phyloP scores from a whole-genome alignment of 1,284 basidiomycete genomes.

The Apiotrichum sp. region DNA sequence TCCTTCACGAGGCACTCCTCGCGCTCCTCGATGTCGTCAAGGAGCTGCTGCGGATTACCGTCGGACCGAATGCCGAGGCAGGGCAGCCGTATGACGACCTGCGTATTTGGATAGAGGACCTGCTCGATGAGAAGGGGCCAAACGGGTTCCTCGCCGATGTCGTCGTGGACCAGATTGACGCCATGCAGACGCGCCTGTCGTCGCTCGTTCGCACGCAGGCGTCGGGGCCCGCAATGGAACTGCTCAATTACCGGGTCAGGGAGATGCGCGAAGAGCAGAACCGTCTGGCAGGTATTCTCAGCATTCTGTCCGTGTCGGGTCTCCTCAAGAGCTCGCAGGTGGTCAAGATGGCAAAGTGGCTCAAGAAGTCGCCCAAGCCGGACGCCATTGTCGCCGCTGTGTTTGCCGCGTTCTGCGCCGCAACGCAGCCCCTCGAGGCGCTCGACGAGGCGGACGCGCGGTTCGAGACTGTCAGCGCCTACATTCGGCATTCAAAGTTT shows the following conservation, averaged over 20 bases:
- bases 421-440: slow-evolving; percentile 28
- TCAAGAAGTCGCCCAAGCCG: slow-evolving; percentile 32
- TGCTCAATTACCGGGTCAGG: slow-evolving; percentile 30
- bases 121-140: slow-evolving; percentile 27
- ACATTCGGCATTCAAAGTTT: slow-evolving; percentile 27
- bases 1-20: slow-evolving; percentile 29
- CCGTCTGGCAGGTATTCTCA: slow-evolving; percentile 31
- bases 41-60: slow-evolving; percentile 28
- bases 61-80: slow-evolving; percentile 19
- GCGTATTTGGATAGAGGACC: slow-evolving; percentile 27
- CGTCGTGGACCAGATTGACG: slow-evolving; percentile 33
- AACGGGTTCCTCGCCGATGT: slow-evolving; percentile 34
- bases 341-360: slow-evolving; percentile 38
- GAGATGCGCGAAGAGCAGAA: slow-evolving; percentile 33
- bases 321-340: slow-evolving; percentile 37
- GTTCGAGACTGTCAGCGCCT: slow-evolving; percentile 18
- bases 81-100: slow-evolving; percentile 28
- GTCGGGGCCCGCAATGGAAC: slow-evolving; percentile 28
- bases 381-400: slow-evolving; percentile 31
- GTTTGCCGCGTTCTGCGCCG: slow-evolving; percentile 27
- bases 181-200: slow-evolving; percentile 23
- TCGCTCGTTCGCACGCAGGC: slow-evolving; percentile 20
- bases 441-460: slow-evolving; percentile 20
- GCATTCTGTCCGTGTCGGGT: slow-evolving; percentile 25
- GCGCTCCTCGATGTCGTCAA: slow-evolving; percentile 33